A percentile compares a stretch with the other conserved stretches of the same genome.
These are phyloP conservation scores for Thermomyces lanuginosus DNA, from an alignment of 2,329 filamentous ascomycete species.

Conservation along the genomic window DNA sequence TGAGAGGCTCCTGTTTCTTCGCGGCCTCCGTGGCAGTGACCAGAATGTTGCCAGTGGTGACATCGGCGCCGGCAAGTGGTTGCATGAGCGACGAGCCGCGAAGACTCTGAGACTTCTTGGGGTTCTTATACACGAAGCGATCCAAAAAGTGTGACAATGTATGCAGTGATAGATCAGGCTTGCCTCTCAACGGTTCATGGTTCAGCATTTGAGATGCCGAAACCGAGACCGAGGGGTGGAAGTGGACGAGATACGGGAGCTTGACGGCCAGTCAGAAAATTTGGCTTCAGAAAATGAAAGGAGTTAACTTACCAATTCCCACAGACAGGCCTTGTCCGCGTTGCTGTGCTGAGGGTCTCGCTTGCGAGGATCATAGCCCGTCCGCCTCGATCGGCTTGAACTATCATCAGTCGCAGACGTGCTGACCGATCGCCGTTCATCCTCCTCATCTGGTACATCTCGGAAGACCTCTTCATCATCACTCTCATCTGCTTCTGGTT, in stretches of 20 bases:
- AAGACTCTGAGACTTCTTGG: conserved; percentile 48
- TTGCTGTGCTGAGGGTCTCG: conserved; percentile 82
- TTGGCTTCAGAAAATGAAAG: too few relatives aligned
- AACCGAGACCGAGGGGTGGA: conserved; percentile 80
- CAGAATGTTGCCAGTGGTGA: conserved; percentile 44
- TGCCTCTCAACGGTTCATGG: conserved; percentile 56
- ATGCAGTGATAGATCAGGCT: conserved; percentile 79
- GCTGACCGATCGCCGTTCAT: conserved; percentile 17
- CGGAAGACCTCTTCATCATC: conserved; percentile 53
- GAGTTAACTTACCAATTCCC: conserved; percentile 57
- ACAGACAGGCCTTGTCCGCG: conserved; percentile 82
- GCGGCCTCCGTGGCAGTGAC: conserved; percentile 40
- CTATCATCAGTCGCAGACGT: conserved; percentile 14
- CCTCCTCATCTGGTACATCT: conserved; percentile 44
- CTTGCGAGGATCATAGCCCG: conserved; percentile 69
- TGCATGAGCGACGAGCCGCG: conserved; percentile 94
- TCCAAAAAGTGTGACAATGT: conserved; percentile 91
- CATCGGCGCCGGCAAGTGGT: conserved; percentile 53
- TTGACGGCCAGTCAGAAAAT: conserved; percentile 14
- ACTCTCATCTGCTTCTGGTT: conserved; percentile 61
- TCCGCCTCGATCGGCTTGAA: conserved; percentile 17
- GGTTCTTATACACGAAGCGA: conserved; percentile 93
- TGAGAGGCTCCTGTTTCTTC: conserved; percentile 52
- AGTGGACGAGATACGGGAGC: conserved; percentile 60
- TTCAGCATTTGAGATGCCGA: conserved; percentile 59